Conservation (phyloP, 2,329 filamentous ascomycete genomes). For the Penicillium sp. region DNA sequence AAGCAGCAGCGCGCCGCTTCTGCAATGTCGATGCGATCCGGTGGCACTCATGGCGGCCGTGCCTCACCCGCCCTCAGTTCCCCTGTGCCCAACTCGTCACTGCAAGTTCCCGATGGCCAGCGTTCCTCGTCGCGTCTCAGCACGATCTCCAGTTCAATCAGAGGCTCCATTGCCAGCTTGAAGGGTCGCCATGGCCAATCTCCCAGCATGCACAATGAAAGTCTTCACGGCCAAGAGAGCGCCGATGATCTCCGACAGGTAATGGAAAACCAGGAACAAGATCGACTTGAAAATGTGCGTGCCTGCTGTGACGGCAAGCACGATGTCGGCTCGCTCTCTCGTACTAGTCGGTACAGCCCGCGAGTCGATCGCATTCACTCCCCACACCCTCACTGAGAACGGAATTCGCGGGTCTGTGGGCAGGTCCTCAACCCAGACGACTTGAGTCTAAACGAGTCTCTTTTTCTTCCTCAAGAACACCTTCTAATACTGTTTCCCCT, state of each 20-base stretch:
- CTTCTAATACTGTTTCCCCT: constrained; percentile 5
- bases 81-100: constrained; percentile 33
- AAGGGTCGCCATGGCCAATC: constrained; percentile 43
- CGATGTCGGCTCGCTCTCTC: constrained; percentile 58
- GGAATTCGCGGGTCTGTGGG: constrained; percentile 25
- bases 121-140: constrained; percentile 50
- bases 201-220: constrained; percentile 42
- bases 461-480: constrained; percentile 16
- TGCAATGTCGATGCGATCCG: constrained; percentile 40
- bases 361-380: constrained; percentile 40
- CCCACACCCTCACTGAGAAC: constrained; percentile 29
- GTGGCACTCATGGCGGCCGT: constrained; percentile 36
- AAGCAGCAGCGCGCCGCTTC: constrained; percentile 48
- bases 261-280: constrained; percentile 67
- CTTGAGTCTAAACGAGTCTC: constrained; percentile 25
- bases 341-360: constrained; percentile 45
- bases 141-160: constrained; percentile 49
- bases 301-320: constrained; percentile 95
- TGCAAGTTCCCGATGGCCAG: constrained; percentile 39
- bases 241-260: constrained; percentile 80
- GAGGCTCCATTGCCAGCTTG: constrained; percentile 53
- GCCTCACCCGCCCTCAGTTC: constrained; percentile 38
- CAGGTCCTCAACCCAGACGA: constrained; percentile 25
- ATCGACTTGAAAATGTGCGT: constrained; percentile 88
- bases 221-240: constrained; percentile 61